Conservation (phyloP, 257 asterid genomes). For the Lithospermum erythrorhizon region DNA sequence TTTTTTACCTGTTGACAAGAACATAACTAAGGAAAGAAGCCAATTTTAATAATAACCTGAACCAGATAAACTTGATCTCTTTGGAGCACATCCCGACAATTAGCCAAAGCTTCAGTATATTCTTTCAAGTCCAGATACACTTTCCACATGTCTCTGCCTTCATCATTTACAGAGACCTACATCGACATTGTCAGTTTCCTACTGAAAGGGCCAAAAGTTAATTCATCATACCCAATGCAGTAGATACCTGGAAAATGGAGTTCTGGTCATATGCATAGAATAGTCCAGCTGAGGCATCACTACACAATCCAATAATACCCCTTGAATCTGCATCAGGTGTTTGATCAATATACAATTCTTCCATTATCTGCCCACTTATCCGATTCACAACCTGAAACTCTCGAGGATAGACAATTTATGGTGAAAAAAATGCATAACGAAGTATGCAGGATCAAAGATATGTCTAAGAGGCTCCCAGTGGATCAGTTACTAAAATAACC, state of each 20-base stretch:
- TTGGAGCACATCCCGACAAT: slow-evolving; percentile 82
- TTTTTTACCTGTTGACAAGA: neutral
- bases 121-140: slow-evolving; percentile 81
- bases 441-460: neutral
- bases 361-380: slow-evolving; percentile 86
- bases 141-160: slow-evolving; percentile 98
- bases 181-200: slow-evolving; percentile 14
- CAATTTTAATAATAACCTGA: slow-evolving; percentile 41
- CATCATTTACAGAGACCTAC: slow-evolving; percentile 91
- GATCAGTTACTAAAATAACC: neutral
- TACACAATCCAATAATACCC: slow-evolving; percentile 86
- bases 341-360: slow-evolving; percentile 86
- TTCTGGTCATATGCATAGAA: slow-evolving; percentile 91
- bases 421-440: neutral
- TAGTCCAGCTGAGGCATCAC: slow-evolving; percentile 97
- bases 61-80: slow-evolving; percentile 94
- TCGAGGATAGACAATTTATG: slow-evolving; percentile 1
- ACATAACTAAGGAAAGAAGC: neutral
- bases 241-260: slow-evolving; percentile 80
- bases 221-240: slow-evolving; percentile 10
- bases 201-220: slow-evolving; percentile 6
- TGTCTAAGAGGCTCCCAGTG: neutral
- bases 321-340: slow-evolving; percentile 65
- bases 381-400: slow-evolving; percentile 76
- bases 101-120: slow-evolving; percentile 88